Evolutionary conservation across 495 filamentous ascomycete genomes (phyloP).

Genomic region (Chaetomidium leptoderma): DNA sequence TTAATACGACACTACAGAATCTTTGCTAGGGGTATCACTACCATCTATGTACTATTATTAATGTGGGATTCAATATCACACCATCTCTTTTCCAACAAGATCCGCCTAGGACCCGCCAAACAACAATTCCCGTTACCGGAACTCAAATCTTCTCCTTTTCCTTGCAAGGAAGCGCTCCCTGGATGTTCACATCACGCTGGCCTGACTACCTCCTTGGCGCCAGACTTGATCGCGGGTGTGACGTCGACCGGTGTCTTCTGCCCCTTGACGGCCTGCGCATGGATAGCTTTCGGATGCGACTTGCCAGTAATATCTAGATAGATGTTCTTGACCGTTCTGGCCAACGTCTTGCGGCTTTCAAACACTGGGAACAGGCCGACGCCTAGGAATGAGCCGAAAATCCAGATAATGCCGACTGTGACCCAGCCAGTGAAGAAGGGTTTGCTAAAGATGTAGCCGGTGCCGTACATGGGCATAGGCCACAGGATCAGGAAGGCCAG

Average conservation of each 20-base stretch:
- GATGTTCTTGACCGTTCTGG: constrained; percentile 61
- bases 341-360: constrained; percentile 70
- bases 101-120: too few species aligned
- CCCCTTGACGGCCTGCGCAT: constrained; percentile 25
- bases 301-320: constrained; percentile 64
- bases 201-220: constrained; percentile 19
- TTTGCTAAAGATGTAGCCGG: constrained; percentile 82
- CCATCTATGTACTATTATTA: too few species aligned
- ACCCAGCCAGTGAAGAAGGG: constrained; percentile 93
- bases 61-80: too few species aligned
- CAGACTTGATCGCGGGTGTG: constrained; percentile 33
- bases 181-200: background rate
- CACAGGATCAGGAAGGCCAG: constrained; percentile 77
- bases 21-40: too few species aligned
- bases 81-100: too few species aligned
- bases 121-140: too few species aligned
- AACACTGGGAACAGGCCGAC: constrained; percentile 82
- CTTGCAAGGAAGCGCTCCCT: too few species aligned
- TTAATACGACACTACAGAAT: too few species aligned
- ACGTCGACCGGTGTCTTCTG: constrained; percentile 24
- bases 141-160: too few species aligned
- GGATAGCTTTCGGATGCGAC: constrained; percentile 40
- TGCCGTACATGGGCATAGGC: constrained; percentile 94
- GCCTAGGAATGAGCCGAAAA: constrained; percentile 66
- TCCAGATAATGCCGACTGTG: constrained; percentile 78